phyloP scores from a whole-genome alignment of 2,329 filamentous ascomycete genomes.

The Paecilomyces variotii region DNA sequence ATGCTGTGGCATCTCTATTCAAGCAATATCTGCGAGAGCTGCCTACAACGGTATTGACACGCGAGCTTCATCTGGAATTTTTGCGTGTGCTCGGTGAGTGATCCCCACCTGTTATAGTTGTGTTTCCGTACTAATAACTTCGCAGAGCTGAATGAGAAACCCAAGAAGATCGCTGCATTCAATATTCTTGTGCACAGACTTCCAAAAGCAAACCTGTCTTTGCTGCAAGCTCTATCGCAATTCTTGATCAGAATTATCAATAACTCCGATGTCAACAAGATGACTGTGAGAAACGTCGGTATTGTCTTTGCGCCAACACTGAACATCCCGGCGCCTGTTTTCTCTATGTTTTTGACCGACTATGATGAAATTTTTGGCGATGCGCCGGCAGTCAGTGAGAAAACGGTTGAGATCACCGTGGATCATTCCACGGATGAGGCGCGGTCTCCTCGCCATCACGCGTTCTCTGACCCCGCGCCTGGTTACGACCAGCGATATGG shows the following conservation, averaged over 20 bases:
- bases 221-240: conserved; percentile 76
- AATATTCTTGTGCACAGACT: conserved; percentile 72
- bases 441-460: conserved; percentile 56
- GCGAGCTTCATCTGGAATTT: conserved; percentile 85
- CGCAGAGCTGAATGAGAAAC: conserved; percentile 61
- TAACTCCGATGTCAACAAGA: conserved; percentile 86
- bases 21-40: conserved; percentile 92
- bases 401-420: conserved; percentile 36
- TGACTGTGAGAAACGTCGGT: conserved; percentile 94
- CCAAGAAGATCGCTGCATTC: conserved; percentile 69
- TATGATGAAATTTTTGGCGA: conserved; percentile 78
- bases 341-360: conserved; percentile 87
- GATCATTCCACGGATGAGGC: conserved; percentile 46
- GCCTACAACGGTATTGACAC: conserved; percentile 81
- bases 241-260: conserved; percentile 91
- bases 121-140: conserved; percentile 2
- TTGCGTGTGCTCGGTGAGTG: conserved; percentile 60
- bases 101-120: neutral
- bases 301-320: conserved; percentile 97
- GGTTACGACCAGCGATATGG: conserved; percentile 44
- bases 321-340: conserved; percentile 91
- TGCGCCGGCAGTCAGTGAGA: conserved; percentile 41
- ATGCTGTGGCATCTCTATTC: conserved; percentile 86
- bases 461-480: conserved; percentile 60
- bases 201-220: conserved; percentile 68